A percentile compares a stretch with the other conserved stretches of the same genome.
Conservation (phyloP, 2,329 filamentous ascomycete species). For the Thelonectria discophora region DNA sequence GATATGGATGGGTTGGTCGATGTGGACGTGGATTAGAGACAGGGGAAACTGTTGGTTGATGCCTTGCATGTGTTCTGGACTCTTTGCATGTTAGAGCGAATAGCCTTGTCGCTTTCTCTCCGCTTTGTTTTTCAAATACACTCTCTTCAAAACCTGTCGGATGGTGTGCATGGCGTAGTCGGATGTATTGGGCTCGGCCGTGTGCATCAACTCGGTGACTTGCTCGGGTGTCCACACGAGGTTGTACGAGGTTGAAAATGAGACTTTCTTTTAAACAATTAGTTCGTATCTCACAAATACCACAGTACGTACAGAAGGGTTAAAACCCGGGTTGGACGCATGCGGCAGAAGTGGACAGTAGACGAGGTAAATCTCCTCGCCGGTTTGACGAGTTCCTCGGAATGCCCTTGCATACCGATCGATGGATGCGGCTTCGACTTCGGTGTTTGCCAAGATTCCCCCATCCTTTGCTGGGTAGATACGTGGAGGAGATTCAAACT, state of each 20-base stretch:
- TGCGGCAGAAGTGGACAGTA: conserved; percentile 37
- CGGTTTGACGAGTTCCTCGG: conserved; percentile 16
- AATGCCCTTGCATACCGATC: conserved; percentile 33
- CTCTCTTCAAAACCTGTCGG: conserved; percentile 19
- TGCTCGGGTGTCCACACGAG: conserved; percentile 37
- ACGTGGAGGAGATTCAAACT: not conserved
- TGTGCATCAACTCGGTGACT: conserved; percentile 22
- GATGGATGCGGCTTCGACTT: conserved; percentile 4
- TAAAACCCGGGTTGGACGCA: conserved; percentile 1
- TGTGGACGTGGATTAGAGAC: too few relatives aligned
- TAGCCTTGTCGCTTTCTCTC: not conserved
- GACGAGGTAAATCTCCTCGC: conserved; percentile 22
- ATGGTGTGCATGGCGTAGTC: conserved; percentile 31
- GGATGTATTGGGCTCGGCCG: conserved; percentile 22
- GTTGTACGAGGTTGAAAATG: conserved; percentile 37
- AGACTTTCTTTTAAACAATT: conserved; percentile 20
- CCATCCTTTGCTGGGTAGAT: accelerated
- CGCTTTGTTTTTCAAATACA: conserved; percentile 27
- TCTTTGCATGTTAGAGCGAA: too few relatives aligned
- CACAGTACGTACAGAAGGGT: conserved; percentile 30
- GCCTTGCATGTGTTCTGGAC: too few relatives aligned
- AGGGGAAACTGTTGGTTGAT: too few relatives aligned
- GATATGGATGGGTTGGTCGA: too few relatives aligned
- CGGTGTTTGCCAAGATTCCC: accelerated
- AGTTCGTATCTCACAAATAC: not conserved